Evolutionary conservation across 257 asterid species (phyloP), one percentile per base, ranked within the genome.

Genomic region (Verbascum thapsus): DNA sequence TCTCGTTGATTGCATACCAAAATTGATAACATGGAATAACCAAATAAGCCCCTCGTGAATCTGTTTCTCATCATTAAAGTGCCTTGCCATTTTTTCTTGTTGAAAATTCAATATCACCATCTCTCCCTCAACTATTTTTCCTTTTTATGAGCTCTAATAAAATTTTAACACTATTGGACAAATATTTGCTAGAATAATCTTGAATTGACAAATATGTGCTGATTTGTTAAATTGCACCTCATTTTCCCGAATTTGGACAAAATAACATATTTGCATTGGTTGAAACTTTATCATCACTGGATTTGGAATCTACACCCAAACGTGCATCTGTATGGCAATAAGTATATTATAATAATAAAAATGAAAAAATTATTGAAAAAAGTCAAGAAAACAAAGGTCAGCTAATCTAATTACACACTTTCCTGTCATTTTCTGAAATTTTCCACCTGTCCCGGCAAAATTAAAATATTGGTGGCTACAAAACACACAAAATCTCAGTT

Each of bases 291-390:
- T 63, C 11, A 64, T 64, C 43, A 40, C 41, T 71, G 58, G 3
- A 16, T 26, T 48, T 64, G 76, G 76, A 71, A 64, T 71, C 58
- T 42, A 62, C 40, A 22, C 60, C 50, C 47, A 70, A 71, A 71
- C 72, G 72, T 71, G 76, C 63, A 57, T 35, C 41, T 52, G 41
- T 49, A 51, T 64, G 72, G 70, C 22, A 39, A 57, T 64, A 5
- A 23, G 32, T 71, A 58, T 30, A 39, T 57, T 49, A 64, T 50
- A 3, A 69, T 22, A 61, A 39, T 35, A 3, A 10, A 1, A 19
- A 26, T 26, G 32, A 26, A 5, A n/a, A 26, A 26, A 26, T 26
- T 5, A 26, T 26, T 5, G 32, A 2, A 69, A 15, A 69, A 58
- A 16, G 50, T 61, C 68, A 20, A 9, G 20, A 8, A 42, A 10